Evolutionary conservation across 139 green algal species (phyloP).

Genomic region (Auxenochlorella pyrenoidosa): DNA sequence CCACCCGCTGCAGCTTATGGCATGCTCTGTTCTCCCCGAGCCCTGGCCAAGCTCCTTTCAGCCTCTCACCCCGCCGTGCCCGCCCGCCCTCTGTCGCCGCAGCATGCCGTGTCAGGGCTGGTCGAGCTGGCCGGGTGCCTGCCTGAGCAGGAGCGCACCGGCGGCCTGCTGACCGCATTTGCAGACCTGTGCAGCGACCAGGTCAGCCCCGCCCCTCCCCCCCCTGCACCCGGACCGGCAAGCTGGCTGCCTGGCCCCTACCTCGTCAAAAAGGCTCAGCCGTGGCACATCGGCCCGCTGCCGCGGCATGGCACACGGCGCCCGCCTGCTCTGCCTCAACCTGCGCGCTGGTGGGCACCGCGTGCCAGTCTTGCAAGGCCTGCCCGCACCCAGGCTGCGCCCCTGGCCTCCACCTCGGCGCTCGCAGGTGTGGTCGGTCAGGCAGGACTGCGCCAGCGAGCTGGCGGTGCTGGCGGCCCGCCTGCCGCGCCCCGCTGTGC

Average conservation of each 20-base stretch:
- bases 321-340: too few relatives aligned
- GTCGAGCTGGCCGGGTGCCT: conserved; percentile 22
- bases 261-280: not conserved
- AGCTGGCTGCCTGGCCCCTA: not conserved
- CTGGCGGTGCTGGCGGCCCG: not conserved
- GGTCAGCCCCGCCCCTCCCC: not conserved
- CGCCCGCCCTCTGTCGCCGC: too few relatives aligned
- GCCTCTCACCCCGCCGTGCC: not conserved
- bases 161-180: not conserved
- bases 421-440: conserved; percentile 39
- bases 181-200: conserved; percentile 25
- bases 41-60: not conserved
- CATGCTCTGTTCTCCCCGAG: not conserved
- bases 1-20: too few relatives aligned
- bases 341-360: too few relatives aligned
- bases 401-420: not conserved
- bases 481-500: not conserved
- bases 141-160: not conserved
- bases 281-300: too few relatives aligned
- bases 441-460: conserved; percentile 28
- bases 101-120: conserved; percentile 6
- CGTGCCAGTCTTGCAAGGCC: too few relatives aligned
- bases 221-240: too few relatives aligned
- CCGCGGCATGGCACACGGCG: too few relatives aligned
- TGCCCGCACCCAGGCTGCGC: too few relatives aligned